These are phyloP conservation scores for Russula lepida DNA, from an alignment of 768 basidiomycete species.

Conservation along the genomic window DNA sequence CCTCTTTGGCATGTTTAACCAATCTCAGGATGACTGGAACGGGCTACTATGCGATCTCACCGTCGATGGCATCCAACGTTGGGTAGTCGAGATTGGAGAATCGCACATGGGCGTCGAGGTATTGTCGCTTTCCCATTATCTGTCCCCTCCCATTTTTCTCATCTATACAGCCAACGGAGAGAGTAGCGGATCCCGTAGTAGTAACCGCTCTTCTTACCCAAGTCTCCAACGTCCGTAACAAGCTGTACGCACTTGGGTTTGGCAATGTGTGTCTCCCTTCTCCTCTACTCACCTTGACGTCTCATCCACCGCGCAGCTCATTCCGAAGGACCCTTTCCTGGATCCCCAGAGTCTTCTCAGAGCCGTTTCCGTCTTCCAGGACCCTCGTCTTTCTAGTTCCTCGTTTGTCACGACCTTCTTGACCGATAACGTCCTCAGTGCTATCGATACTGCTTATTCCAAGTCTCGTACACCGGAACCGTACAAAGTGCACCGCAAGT, in stretches of 20 bases:
- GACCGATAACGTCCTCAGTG: conserved; percentile 40
- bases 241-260: conserved; percentile 50
- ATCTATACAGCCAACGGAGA: conserved; percentile 49
- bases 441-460: conserved; percentile 43
- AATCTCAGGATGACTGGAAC: conserved; percentile 35
- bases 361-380: conserved; percentile 35
- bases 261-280: conserved; percentile 28
- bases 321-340: conserved; percentile 75
- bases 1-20: conserved; percentile 59
- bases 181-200: conserved; percentile 63
- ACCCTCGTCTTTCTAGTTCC: conserved; percentile 12
- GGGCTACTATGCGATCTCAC: conserved; percentile 75
- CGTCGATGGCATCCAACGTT: conserved; percentile 58
- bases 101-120: conserved; percentile 56
- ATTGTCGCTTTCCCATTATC: background rate
- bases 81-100: conserved; percentile 60
- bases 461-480: conserved; percentile 39
- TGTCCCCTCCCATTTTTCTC: background rate
- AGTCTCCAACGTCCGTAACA: conserved; percentile 60
- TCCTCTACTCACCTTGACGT: background rate
- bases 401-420: conserved; percentile 24
- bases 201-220: conserved; percentile 65
- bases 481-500: conserved; percentile 53
- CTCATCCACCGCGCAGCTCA: conserved; percentile 23
- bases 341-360: conserved; percentile 51